These are phyloP conservation scores for Incumbomyces lentus DNA, from an alignment of 2,329 filamentous ascomycete genomes.

Conservation along the genomic window DNA sequence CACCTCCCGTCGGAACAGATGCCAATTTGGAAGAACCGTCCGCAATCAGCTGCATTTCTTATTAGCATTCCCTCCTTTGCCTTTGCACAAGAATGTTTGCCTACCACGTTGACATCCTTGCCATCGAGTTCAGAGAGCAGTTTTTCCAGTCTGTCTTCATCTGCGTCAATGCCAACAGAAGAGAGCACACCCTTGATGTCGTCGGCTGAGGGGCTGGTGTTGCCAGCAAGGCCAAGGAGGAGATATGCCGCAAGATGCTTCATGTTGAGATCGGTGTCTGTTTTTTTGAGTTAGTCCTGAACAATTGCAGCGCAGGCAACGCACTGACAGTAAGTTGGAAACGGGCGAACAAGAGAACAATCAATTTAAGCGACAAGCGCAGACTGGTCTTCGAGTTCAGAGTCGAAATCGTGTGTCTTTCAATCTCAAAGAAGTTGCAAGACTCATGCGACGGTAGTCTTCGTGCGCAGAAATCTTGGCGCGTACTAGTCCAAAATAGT, in stretches of 20 bases:
- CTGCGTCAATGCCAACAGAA: slow-evolving; percentile 88
- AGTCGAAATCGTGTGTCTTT: neutral
- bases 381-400: slow-evolving; percentile 99
- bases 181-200: slow-evolving; percentile 85
- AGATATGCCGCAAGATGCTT: slow-evolving; percentile 99
- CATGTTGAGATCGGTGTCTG: slow-evolving; percentile 58
- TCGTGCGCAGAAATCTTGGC: slow-evolving; percentile 4
- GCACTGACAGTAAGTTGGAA: slow-evolving; percentile 16
- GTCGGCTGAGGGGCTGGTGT: slow-evolving; percentile 70
- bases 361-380: slow-evolving; percentile 99
- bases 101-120: slow-evolving; percentile 73
- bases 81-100: slow-evolving; percentile 10
- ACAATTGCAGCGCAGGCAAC: slow-evolving; percentile 9
- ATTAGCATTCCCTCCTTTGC: slow-evolving; percentile 22
- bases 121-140: slow-evolving; percentile 67
- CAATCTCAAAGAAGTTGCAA: neutral
- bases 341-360: slow-evolving; percentile 58
- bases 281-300: slow-evolving; percentile 9
- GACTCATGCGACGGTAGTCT: neutral
- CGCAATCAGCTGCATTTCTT: slow-evolving; percentile 66
- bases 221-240: slow-evolving; percentile 89
- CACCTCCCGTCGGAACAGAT: slow-evolving; percentile 88
- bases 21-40: slow-evolving; percentile 89
- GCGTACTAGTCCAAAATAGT: neutral
- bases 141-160: slow-evolving; percentile 80